Percentiles rank a stretch among this genome's conserved stretches.
Evolutionary conservation across 805 yeast species (phyloP).

Genomic region (Yarrowia divulgata): DNA sequence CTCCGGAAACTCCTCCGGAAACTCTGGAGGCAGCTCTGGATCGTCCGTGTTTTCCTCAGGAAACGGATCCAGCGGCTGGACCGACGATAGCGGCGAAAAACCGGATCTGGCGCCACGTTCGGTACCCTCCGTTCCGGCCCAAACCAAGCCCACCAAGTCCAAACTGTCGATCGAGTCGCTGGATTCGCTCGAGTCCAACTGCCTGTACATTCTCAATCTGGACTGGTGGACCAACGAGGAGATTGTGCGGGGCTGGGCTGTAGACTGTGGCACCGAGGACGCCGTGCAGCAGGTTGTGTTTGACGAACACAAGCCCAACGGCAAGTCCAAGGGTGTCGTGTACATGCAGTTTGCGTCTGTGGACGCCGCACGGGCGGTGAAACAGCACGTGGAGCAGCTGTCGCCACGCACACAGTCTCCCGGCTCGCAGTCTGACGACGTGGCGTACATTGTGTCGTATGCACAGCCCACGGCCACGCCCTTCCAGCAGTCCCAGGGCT

Average conservation of each 20-base stretch:
- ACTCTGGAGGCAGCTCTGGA: background rate
- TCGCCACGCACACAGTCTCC: slow-evolving; percentile 40
- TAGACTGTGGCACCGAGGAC: slow-evolving; percentile 36
- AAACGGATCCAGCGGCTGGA: background rate
- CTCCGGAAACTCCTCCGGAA: background rate
- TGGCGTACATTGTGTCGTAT: slow-evolving; percentile 40
- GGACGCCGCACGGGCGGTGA: slow-evolving; percentile 40
- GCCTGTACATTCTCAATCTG: slow-evolving; percentile 40
- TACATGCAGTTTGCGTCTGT: slow-evolving; percentile 41
- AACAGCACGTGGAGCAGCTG: slow-evolving; percentile 37
- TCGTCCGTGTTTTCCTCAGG: slow-evolving; percentile 2
- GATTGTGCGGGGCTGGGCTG: slow-evolving; percentile 44
- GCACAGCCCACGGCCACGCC: slow-evolving; percentile 41
- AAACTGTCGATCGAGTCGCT: slow-evolving; percentile 18
- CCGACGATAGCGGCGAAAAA: slow-evolving; percentile 3
- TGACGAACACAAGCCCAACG: slow-evolving; percentile 45
- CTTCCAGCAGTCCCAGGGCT: slow-evolving; percentile 17
- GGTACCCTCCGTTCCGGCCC: slow-evolving; percentile 10
- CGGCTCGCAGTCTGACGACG: slow-evolving; percentile 33
- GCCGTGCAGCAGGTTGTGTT: slow-evolving; percentile 40
- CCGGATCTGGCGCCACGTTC: slow-evolving; percentile 11
- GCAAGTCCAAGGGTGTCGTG: slow-evolving; percentile 44
- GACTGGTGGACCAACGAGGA: slow-evolving; percentile 46
- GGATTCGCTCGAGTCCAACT: slow-evolving; percentile 14
- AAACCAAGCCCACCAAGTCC: slow-evolving; percentile 5